A percentile compares a stretch with the other conserved stretches of the same genome.
Evolutionary conservation across 2,329 filamentous ascomycete species (phyloP).

Genomic region (Fusarium sp.): DNA sequence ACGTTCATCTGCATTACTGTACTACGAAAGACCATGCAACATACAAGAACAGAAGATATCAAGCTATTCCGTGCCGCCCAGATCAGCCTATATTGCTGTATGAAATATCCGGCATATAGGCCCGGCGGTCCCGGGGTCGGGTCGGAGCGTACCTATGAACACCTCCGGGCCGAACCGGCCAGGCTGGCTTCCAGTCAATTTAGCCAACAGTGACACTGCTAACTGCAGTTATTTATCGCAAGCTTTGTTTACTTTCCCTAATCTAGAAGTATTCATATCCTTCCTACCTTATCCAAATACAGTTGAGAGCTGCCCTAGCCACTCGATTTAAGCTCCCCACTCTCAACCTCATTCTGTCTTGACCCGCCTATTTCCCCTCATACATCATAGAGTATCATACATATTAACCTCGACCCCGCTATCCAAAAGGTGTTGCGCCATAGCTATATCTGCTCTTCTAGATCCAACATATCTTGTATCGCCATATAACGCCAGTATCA

Average conservation of each 20-base stretch:
- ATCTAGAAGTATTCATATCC: background rate
- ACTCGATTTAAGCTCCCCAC: slow-evolving; percentile 5
- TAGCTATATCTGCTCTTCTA: background rate
- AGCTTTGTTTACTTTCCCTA: background rate
- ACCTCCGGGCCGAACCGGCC: slow-evolving; percentile 27
- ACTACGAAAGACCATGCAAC: background rate
- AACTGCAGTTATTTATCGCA: background rate
- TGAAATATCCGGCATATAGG: slow-evolving; percentile 37
- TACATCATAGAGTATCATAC: slow-evolving; percentile 30
- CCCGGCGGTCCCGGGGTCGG: slow-evolving; percentile 38
- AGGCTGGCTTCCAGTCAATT: slow-evolving; percentile 14
- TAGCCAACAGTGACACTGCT: slow-evolving; percentile 1
- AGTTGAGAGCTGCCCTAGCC: background rate
- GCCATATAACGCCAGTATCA: background rate
- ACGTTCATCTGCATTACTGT: background rate
- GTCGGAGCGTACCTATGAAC: slow-evolving; percentile 16
- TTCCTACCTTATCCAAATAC: background rate
- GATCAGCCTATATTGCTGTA: slow-evolving; percentile 6
- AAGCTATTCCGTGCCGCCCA: background rate
- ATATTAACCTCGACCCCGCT: slow-evolving; percentile 30
- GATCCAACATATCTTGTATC: background rate
- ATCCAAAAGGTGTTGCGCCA: background rate
- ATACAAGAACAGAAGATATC: background rate
- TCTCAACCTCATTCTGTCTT: slow-evolving; percentile 4
- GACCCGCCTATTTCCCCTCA: slow-evolving; percentile 28